Evolutionary conservation across 2,329 filamentous ascomycete species (phyloP).

Genomic region (Calonectria honghensis): DNA sequence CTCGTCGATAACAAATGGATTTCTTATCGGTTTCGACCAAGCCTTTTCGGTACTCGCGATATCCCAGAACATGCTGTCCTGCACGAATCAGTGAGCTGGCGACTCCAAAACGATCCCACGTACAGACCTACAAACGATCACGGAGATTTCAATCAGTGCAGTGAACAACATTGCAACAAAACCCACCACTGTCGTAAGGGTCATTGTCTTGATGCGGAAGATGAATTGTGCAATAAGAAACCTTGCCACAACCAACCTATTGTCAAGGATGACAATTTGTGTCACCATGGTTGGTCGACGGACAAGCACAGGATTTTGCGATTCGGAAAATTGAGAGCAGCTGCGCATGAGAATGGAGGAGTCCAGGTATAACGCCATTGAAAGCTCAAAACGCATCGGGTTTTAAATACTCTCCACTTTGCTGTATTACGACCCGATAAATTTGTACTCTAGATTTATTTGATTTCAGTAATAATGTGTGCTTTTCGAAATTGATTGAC

Average conservation of each 20-base stretch:
- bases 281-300: not conserved
- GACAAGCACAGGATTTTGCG: not conserved
- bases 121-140: not conserved
- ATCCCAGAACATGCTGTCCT: not conserved
- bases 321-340: not conserved
- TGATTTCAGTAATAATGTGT: not conserved
- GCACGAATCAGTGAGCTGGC: slow-evolving; percentile 1
- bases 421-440: not conserved
- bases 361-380: not conserved
- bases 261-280: not conserved
- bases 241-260: not conserved
- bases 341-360: not conserved
- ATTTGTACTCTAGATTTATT: not conserved
- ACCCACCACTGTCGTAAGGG: not conserved
- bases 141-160: not conserved
- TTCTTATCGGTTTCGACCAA: not conserved
- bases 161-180: not conserved
- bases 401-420: not conserved
- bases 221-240: not conserved
- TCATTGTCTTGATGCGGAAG: not conserved
- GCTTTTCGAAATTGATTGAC: not conserved
- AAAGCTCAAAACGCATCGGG: not conserved
- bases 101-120: not conserved
- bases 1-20: slow-evolving; percentile 43
- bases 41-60: not conserved